Base-by-base conservation (phyloP, 306 rosid species). In the Hippophae gyantsensis region DNA sequence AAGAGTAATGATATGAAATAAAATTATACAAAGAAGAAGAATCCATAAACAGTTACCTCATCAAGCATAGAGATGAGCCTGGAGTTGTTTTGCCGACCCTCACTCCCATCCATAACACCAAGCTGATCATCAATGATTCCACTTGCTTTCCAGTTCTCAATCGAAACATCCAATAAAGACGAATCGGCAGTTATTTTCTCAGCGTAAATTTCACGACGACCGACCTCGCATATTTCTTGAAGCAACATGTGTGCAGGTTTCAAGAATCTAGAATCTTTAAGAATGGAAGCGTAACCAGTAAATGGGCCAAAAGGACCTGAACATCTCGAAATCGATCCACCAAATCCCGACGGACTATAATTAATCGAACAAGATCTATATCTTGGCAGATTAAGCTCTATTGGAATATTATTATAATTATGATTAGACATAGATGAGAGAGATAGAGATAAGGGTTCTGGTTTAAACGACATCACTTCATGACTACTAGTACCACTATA, bases 261-360 rank as follows among this genome's bases (percentile, higher is more conserved):
- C 56, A 85, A 61, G 57, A 83, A 89, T 68, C 89, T 83, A 8
- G 97, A 89, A 58, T 80, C 90, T 72, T 83, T 89, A 64, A 89
- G 68, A 62, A 89, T 63, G 57, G 88, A 71, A 5, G 89, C 80
- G 60, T 83, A 83, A 7, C 94, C 94, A 2, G 89, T 81, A 23
- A 83, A 89, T 0, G 94, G 95, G 8, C 90, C 86, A 1, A 81
- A 60, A 0, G 88, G 93, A 25, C 61, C 78, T 9, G 77, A 62
- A 69, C 72, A 71, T n/a, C 73, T 52, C 8, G 78, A 59, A 14
- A 7, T 63, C 51, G 66, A 69, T 40, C 58, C 69, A 57, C 73
- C 72, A 13, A 11, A 52, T 6, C 53, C 66, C 43, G 62, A 32
- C 38, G 3, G 62, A 27, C 41, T 65, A 46, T 62, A 72, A 18